A percentile compares a stretch with the other conserved stretches of the same genome.
These are phyloP conservation scores for Rhinocladiella similis DNA, from an alignment of 2,329 filamentous ascomycete genomes.

Conservation along the genomic window DNA sequence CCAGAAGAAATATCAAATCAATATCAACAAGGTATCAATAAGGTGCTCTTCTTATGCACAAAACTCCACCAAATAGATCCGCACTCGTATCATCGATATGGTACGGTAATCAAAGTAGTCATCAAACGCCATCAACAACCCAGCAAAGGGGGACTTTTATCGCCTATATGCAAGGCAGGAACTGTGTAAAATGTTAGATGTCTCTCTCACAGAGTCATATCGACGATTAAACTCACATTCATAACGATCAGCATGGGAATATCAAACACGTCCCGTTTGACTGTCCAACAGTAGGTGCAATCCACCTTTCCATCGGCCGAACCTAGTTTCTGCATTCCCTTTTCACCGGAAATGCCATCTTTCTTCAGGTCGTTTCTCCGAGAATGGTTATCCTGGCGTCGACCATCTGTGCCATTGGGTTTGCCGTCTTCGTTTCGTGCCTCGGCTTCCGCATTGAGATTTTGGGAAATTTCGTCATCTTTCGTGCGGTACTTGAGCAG, in stretches of 20 bases:
- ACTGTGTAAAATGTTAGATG: constrained; percentile 23
- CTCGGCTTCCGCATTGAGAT: constrained; percentile 35
- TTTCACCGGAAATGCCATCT: constrained; percentile 48
- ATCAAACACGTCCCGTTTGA: constrained; percentile 95
- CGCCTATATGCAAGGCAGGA: constrained; percentile 33
- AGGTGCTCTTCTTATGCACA: too few relatives aligned
- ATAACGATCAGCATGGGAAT: constrained; percentile 98
- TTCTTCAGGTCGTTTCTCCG: constrained; percentile 35
- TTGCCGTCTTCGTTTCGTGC: constrained; percentile 45
- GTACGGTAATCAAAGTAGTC: too few relatives aligned
- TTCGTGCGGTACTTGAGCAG: constrained; percentile 86
- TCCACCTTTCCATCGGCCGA: constrained; percentile 87
- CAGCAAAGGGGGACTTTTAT: constrained; percentile 2
- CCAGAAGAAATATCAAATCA: not conserved
- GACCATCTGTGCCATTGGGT: constrained; percentile 35
- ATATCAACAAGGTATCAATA: too few relatives aligned
- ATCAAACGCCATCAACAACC: too few relatives aligned
- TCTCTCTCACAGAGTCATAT: not conserved
- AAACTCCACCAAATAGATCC: too few relatives aligned
- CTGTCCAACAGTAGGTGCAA: constrained; percentile 95
- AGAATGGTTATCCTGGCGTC: constrained; percentile 15
- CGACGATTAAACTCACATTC: constrained; percentile 68
- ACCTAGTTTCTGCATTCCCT: constrained; percentile 77
- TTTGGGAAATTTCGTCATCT: constrained; percentile 45
- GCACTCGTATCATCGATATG: too few relatives aligned